phyloP scores from a whole-genome alignment of 2,329 filamentous ascomycete genomes.

The Aspergillus terreus region DNA sequence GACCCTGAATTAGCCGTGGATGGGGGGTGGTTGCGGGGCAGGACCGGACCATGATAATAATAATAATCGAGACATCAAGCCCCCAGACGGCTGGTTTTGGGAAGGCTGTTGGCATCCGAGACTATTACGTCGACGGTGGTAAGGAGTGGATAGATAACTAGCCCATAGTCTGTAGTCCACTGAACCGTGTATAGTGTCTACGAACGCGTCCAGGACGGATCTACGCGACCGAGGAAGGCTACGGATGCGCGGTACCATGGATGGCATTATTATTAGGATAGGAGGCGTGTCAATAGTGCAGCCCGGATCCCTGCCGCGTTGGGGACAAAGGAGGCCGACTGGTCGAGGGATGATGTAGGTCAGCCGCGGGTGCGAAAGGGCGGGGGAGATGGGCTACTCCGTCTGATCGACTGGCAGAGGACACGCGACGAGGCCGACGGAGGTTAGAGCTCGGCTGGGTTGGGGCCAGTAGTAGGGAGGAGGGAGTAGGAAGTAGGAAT shows the following conservation, averaged over 20 bases:
- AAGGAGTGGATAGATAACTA: too few species aligned
- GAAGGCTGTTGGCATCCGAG: too few species aligned
- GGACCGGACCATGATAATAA: background rate
- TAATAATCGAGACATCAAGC: background rate
- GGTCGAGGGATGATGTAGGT: conserved; percentile 5
- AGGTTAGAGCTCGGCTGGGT: conserved; percentile 22
- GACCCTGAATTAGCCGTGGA: background rate
- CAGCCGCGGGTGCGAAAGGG: conserved; percentile 1
- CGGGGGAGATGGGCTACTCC: background rate
- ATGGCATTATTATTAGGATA: background rate
- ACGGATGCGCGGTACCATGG: background rate
- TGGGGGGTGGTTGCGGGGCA: background rate
- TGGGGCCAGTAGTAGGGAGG: conserved; percentile 17
- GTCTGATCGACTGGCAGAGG: background rate
- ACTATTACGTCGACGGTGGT: background rate
- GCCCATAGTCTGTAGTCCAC: too few species aligned
- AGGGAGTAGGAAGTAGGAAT: conserved; percentile 4
- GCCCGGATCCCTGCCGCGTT: background rate
- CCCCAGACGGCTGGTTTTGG: too few species aligned
- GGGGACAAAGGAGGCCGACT: conserved; percentile 2
- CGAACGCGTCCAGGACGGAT: background rate
- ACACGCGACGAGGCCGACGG: conserved; percentile 20
- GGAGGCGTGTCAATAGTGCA: background rate
- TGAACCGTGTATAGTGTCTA: background rate
- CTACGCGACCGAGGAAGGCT: background rate